Evolutionary conservation across 768 basidiomycete species (phyloP).

Genomic region (Leccinum obscurum): DNA sequence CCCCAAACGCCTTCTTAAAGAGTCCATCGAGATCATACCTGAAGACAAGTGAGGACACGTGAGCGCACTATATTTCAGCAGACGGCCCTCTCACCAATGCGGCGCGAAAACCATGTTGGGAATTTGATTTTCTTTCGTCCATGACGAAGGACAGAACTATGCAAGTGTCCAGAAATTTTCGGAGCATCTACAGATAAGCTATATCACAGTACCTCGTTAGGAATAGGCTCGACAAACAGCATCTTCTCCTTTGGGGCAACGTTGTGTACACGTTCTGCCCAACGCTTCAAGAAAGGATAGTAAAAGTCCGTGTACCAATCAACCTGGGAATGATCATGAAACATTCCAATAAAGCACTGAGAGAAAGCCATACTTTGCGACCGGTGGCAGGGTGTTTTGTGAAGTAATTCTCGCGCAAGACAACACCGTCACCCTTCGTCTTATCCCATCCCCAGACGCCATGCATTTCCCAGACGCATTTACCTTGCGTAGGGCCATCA

Average conservation of each 20-base stretch:
- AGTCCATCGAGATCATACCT: slow-evolving; percentile 94
- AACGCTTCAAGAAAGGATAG: slow-evolving; percentile 70
- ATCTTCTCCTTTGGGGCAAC: slow-evolving; percentile 54
- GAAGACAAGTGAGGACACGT: not conserved
- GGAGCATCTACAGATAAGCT: not conserved
- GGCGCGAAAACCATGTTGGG: slow-evolving; percentile 69
- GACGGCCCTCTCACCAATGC: slow-evolving; percentile 55
- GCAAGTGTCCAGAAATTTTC: slow-evolving; percentile 6
- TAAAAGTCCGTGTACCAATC: slow-evolving; percentile 90
- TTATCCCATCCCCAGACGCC: slow-evolving; percentile 91
- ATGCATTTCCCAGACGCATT: slow-evolving; percentile 88
- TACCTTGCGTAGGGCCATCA: slow-evolving; percentile 70
- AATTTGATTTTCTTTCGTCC: slow-evolving; percentile 65
- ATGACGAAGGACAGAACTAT: slow-evolving; percentile 78
- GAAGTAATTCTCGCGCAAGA: slow-evolving; percentile 87
- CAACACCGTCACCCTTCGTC: slow-evolving; percentile 63
- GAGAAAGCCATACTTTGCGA: slow-evolving; percentile 46
- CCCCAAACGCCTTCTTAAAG: slow-evolving; percentile 80
- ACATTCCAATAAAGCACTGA: not conserved
- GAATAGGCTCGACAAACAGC: slow-evolving; percentile 82
- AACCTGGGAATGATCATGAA: slow-evolving; percentile 43
- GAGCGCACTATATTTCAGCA: not conserved
- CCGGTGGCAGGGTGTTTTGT: slow-evolving; percentile 62
- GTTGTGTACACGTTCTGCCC: slow-evolving; percentile 60
- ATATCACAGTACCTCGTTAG: slow-evolving; percentile 72